Evolutionary conservation across 1,284 basidiomycete species (phyloP).

Genomic region (Pyrrhoderma noxium): DNA sequence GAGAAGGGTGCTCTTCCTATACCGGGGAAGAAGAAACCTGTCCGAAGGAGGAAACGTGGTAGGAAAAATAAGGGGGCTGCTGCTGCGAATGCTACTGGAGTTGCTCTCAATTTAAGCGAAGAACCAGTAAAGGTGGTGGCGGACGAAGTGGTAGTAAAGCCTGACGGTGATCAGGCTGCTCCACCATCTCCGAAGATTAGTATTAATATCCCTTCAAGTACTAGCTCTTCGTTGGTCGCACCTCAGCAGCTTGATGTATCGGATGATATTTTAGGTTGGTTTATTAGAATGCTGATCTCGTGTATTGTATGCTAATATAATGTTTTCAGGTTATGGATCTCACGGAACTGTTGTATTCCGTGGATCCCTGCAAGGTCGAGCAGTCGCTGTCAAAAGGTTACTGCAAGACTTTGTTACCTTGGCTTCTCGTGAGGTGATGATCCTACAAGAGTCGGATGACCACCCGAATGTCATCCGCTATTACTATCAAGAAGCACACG

Average conservation of each 20-base stretch:
- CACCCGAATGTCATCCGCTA: constrained; percentile 98
- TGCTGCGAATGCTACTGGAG: constrained; percentile 16
- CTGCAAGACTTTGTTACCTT: constrained; percentile 94
- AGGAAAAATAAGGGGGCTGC: constrained; percentile 37
- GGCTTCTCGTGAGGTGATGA: constrained; percentile 88
- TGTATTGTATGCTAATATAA: neutral
- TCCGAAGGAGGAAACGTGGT: constrained; percentile 38
- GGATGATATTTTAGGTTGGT: constrained; percentile 70
- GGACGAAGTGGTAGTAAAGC: constrained; percentile 19
- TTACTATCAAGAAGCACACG: constrained; percentile 92
- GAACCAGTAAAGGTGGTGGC: constrained; percentile 21
- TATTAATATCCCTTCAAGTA: no score
- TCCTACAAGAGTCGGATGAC: constrained; percentile 94
- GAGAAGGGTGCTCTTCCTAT: constrained; percentile 28
- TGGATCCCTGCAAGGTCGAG: constrained; percentile 90
- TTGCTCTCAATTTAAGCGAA: constrained; percentile 17
- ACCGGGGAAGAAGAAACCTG: constrained; percentile 37
- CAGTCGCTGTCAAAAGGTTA: constrained; percentile 94
- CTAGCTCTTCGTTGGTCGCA: constrained; percentile 18
- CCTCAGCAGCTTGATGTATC: constrained; percentile 54
- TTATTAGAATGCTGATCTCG: neutral
- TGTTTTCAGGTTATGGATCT: constrained; percentile 77
- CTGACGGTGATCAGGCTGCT: constrained; percentile 19
- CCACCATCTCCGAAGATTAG: constrained; percentile 8
- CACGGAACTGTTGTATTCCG: constrained; percentile 94